Conservation (phyloP, 257 asterid species). For the Solanum virginianum region DNA sequence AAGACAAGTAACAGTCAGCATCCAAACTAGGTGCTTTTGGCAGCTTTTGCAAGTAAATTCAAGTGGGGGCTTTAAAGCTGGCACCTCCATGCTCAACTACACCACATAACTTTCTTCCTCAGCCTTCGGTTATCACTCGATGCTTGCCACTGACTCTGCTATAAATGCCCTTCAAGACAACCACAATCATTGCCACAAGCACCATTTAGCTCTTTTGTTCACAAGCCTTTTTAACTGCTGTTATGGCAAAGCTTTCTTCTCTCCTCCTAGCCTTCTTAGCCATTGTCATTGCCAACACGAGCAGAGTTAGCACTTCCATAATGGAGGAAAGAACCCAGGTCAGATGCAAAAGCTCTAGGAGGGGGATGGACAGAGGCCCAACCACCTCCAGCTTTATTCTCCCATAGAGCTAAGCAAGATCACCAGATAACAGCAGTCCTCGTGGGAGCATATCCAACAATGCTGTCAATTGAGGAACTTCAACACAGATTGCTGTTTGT, state of each 20-base stretch:
- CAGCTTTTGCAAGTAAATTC: background rate
- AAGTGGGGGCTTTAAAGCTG: background rate
- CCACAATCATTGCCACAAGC: background rate
- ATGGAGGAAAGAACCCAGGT: background rate
- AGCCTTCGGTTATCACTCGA: background rate
- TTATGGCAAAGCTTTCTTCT: background rate
- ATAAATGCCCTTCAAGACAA: background rate
- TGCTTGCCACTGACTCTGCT: background rate
- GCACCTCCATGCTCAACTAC: background rate
- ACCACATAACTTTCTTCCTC: background rate
- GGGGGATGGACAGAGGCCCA: background rate
- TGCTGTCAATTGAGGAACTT: background rate
- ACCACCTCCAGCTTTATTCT: background rate
- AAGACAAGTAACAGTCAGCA: background rate
- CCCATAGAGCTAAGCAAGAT: background rate
- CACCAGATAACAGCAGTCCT: background rate
- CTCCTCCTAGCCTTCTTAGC: background rate
- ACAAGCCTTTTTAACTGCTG: background rate
- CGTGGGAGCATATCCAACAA: background rate
- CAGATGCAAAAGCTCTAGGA: background rate
- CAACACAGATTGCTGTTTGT: background rate
- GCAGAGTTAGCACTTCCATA: background rate
- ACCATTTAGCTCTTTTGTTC: background rate
- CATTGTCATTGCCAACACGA: background rate
- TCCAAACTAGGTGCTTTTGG: background rate